Conservation (phyloP, 2,329 filamentous ascomycete genomes). For the Leptographium wingfieldii region DNA sequence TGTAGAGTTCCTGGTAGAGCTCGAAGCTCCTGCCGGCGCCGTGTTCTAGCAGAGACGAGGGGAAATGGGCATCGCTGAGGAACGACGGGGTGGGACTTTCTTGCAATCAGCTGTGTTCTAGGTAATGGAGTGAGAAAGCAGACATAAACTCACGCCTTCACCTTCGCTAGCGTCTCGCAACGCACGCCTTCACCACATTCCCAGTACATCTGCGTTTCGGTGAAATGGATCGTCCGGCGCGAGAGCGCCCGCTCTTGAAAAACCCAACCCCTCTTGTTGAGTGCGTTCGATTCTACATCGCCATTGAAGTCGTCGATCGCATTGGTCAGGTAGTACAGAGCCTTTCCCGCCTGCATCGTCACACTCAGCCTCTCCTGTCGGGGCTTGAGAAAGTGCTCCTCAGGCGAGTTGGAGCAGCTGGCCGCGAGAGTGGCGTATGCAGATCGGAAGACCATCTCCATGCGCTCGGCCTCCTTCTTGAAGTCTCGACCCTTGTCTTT, state of each 20-base stretch:
- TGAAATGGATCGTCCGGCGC: slow-evolving; percentile 24
- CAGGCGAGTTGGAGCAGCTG: slow-evolving; percentile 5
- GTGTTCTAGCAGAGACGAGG: slow-evolving; percentile 2
- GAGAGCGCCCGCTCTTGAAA: slow-evolving; percentile 25
- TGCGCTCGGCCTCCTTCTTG: slow-evolving; percentile 12
- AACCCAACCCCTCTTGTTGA: slow-evolving; percentile 26
- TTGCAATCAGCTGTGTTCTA: background rate
- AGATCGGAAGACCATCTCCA: slow-evolving; percentile 17
- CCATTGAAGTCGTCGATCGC: slow-evolving; percentile 22
- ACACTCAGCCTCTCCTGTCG: background rate
- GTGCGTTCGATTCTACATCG: slow-evolving; percentile 18
- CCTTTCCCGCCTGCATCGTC: background rate
- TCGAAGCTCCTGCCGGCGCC: slow-evolving; percentile 13
- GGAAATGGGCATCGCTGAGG: slow-evolving; percentile 17
- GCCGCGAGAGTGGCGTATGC: slow-evolving; percentile 17
- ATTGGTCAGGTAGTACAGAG: slow-evolving; percentile 15
- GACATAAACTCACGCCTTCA: slow-evolving; percentile 17
- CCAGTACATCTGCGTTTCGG: slow-evolving; percentile 22
- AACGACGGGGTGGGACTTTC: slow-evolving; percentile 11
- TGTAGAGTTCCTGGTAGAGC: slow-evolving; percentile 15
- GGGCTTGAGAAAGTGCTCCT: background rate
- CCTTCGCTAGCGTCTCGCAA: slow-evolving; percentile 22
- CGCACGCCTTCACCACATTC: slow-evolving; percentile 23
- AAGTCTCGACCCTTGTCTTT: slow-evolving; percentile 10
- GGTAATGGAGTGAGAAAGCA: background rate